phyloP scores from a whole-genome alignment of 1,139 yeast species.

The Kodamaea sp. region DNA sequence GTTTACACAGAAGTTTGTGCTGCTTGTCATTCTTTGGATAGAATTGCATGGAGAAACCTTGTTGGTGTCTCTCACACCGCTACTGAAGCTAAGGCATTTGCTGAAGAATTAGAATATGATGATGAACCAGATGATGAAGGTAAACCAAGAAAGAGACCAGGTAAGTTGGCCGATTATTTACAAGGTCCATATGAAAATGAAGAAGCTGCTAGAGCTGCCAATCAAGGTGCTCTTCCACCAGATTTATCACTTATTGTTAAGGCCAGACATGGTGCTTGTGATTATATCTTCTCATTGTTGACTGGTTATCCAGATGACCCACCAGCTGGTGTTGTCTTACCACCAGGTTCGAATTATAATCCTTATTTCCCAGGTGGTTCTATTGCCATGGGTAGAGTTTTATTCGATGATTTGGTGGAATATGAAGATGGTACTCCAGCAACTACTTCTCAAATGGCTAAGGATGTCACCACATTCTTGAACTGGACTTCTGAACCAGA shows the following conservation, averaged over 20 bases:
- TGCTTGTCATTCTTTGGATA: slow-evolving; percentile 94
- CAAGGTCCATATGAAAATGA: slow-evolving; percentile 97
- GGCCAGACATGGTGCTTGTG: slow-evolving; percentile 99
- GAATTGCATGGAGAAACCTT: slow-evolving; percentile 97
- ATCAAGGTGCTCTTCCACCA: slow-evolving; percentile 99
- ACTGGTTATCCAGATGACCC: slow-evolving; percentile 99
- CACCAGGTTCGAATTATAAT: slow-evolving; percentile 95
- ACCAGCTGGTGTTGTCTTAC: slow-evolving; percentile 94
- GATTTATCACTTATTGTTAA: slow-evolving; percentile 95
- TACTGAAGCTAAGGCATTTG: slow-evolving; percentile 87
- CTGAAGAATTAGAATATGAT: slow-evolving; percentile 95
- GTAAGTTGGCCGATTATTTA: slow-evolving; percentile 93
- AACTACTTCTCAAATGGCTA: slow-evolving; percentile 98
- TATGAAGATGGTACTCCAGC: slow-evolving; percentile 99
- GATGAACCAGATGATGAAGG: slow-evolving; percentile 99
- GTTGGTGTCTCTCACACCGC: slow-evolving; percentile 96
- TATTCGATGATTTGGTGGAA: slow-evolving; percentile 95
- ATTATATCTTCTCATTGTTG: slow-evolving; percentile 88
- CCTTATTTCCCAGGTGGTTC: slow-evolving; percentile 99
- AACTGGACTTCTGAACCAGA: slow-evolving; percentile 99
- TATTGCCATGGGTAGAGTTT: slow-evolving; percentile 98
- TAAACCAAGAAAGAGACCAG: slow-evolving; percentile 96
- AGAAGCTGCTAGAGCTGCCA: slow-evolving; percentile 99
- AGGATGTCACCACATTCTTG: slow-evolving; percentile 92
- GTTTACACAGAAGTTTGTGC: slow-evolving; percentile 99